These are phyloP conservation scores for Blastocladiella britannica DNA, from an alignment of 192 early-diverging fungal genomes.

Conservation along the genomic window DNA sequence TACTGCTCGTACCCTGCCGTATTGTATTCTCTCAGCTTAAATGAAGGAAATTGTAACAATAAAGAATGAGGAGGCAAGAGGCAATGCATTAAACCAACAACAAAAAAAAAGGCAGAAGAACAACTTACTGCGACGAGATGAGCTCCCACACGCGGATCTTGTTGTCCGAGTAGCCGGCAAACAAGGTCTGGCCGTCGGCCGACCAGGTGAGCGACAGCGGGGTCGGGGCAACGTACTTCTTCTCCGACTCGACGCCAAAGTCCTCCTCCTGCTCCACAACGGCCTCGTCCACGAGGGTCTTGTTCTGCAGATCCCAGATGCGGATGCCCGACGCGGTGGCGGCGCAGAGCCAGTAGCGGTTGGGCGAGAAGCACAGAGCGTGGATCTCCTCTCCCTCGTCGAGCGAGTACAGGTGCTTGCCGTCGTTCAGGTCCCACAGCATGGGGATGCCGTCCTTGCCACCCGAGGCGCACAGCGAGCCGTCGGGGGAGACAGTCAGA, in stretches of 20 bases:
- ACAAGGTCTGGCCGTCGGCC: slow-evolving; percentile 90
- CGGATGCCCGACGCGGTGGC: slow-evolving; percentile 87
- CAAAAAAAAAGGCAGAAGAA: no score
- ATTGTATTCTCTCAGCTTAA: no score
- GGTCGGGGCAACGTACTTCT: not conserved
- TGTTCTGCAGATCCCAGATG: slow-evolving; percentile 99
- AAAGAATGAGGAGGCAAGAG: no score
- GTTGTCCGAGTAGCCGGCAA: slow-evolving; percentile 94
- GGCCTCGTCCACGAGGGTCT: slow-evolving; percentile 79
- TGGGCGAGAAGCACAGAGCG: slow-evolving; percentile 95
- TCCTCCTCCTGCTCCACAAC: slow-evolving; percentile 14
- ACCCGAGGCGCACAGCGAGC: slow-evolving; percentile 98
- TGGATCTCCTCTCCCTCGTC: slow-evolving; percentile 91
- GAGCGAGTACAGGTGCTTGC: slow-evolving; percentile 99
- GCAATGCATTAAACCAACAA: no score
- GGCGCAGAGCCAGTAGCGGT: slow-evolving; percentile 99
- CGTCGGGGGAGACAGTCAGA: slow-evolving; percentile 97
- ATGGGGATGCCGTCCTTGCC: slow-evolving; percentile 98
- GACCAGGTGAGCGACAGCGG: slow-evolving; percentile 86
- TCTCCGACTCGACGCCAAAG: slow-evolving; percentile 7
- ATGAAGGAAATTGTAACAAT: no score
- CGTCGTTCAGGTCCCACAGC: slow-evolving; percentile 99
- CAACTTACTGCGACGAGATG: slow-evolving; percentile 9
- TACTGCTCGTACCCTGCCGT: no score
- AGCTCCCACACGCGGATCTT: slow-evolving; percentile 64